Evolutionary conservation across 2,329 filamentous ascomycete genomes (phyloP).

Genomic region (Xylariaceae sp.): DNA sequence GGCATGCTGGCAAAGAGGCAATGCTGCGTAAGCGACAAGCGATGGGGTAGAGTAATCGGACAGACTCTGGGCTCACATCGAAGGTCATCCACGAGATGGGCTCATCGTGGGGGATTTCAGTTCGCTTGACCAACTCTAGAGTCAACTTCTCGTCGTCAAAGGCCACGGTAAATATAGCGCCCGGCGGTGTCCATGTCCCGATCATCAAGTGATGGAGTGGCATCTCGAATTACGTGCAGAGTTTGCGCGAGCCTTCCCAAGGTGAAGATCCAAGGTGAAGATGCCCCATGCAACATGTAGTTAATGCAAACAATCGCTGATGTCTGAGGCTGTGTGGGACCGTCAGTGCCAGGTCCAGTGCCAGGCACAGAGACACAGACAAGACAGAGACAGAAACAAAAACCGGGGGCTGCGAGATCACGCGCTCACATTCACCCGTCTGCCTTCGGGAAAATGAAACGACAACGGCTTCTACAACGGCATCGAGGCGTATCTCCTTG

Average conservation of each 20-base stretch:
- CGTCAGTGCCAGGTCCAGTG: not conserved
- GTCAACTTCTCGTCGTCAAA: slow-evolving; percentile 80
- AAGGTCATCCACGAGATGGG: slow-evolving; percentile 95
- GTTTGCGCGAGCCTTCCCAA: not conserved
- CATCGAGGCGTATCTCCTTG: slow-evolving; percentile 4
- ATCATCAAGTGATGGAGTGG: slow-evolving; percentile 83
- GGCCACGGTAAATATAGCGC: slow-evolving; percentile 82
- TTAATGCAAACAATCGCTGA: slow-evolving; percentile 2
- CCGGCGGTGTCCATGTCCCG: slow-evolving; percentile 85
- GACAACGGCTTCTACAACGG: slow-evolving; percentile 21
- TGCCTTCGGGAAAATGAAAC: slow-evolving; percentile 4
- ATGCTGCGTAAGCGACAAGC: slow-evolving; percentile 18
- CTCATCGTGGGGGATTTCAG: slow-evolving; percentile 75
- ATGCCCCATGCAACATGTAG: no score
- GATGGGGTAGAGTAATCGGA: not conserved
- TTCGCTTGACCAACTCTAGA: slow-evolving; percentile 72
- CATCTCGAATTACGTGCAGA: slow-evolving; percentile 49
- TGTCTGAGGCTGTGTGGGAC: slow-evolving; percentile 4
- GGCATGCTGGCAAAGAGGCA: slow-evolving; percentile 54
- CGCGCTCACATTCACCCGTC: not conserved
- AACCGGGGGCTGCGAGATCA: not conserved
- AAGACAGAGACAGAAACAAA: not conserved
- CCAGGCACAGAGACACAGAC: not conserved
- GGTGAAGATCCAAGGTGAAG: no score
- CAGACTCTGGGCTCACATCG: slow-evolving; percentile 58